Base-by-base conservation (phyloP, 2,329 filamentous ascomycete genomes). In the Camptophora hylomeconis region DNA sequence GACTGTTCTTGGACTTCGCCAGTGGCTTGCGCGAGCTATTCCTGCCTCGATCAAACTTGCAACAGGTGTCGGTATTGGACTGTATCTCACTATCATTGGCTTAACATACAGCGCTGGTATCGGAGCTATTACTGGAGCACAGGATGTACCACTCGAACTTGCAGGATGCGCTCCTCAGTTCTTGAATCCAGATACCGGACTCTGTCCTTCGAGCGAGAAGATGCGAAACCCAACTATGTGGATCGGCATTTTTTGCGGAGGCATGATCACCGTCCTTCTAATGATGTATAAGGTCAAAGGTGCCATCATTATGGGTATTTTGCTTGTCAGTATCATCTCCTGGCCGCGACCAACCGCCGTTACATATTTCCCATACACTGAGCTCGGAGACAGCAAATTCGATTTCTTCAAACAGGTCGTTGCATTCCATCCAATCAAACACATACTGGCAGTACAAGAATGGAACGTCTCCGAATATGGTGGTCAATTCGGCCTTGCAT, bases 391-490 rank as follows among this genome's bases (percentile, higher is more conserved):
- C 50, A 65, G 66, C 45, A 61, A 61, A 21, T 92, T 92, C 53
- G 64, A 86, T 45, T 92, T 92, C 56, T 92, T 92, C 69, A 83
- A 80, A 53, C 69, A 83, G 50, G 80, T 92, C 2, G 82, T 87
- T 22, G 74, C 75, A 14, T 89, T 92, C 61, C 81, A 87, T 48
- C 68, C 72, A 5, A 92, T 92, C 48, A 50, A 65, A 37, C 66
- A 69, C 26, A 75, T 70, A 4, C 64, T 92, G 9, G 67, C 64
- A 18, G 81, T 75, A 1, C 79, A 83, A 48, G 60, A 82, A 33
- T 92, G 80, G 76, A 60, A 79, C 42, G 61, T 92, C 14, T 57
- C 65, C 5, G 62, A 62, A 4, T 73, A 82, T 33, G 74, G 77
- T 7, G 72, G 72, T 3, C 75, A 89, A 47, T 92, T 92, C 46